Evolutionary conservation across 306 rosid genomes (phyloP).

Genomic region (Gleditsia sinensis): DNA sequence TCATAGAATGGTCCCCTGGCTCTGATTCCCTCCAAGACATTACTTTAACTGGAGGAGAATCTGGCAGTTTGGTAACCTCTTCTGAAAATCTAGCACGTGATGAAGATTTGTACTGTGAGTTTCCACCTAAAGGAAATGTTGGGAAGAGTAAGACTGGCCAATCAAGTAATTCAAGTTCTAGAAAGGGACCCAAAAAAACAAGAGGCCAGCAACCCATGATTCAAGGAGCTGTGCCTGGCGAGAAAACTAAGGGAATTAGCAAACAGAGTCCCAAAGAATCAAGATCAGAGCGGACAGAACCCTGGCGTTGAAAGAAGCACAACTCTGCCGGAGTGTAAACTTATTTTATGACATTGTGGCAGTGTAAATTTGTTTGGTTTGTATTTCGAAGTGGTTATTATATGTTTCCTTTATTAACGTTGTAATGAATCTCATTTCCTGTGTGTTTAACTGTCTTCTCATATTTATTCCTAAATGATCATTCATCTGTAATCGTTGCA

Average conservation of each 20-base stretch:
- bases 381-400: constrained; percentile 44
- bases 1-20: background rate
- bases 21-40: background rate
- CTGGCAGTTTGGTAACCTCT: background rate
- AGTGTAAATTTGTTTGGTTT: constrained; percentile 39
- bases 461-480: constrained; percentile 21
- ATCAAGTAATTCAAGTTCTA: constrained; percentile 16
- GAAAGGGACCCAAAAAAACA: background rate
- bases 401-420: constrained; percentile 28
- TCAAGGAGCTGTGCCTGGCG: background rate
- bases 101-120: background rate
- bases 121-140: constrained; percentile 3
- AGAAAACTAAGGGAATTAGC: constrained; percentile 38
- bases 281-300: constrained; percentile 54
- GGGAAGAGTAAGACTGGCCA: constrained; percentile 15
- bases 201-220: background rate
- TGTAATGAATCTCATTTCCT: no score
- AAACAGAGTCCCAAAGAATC: constrained; percentile 56
- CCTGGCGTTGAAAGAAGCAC: constrained; percentile 55
- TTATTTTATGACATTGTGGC: constrained; percentile 29
- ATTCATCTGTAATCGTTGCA: constrained; percentile 1
- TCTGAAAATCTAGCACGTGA: background rate
- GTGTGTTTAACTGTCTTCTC: constrained; percentile 34
- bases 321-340: constrained; percentile 25
- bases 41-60: background rate